Evolutionary conservation across 2,329 filamentous ascomycete genomes (phyloP).

Genomic region (Fusarium mundagurra): DNA sequence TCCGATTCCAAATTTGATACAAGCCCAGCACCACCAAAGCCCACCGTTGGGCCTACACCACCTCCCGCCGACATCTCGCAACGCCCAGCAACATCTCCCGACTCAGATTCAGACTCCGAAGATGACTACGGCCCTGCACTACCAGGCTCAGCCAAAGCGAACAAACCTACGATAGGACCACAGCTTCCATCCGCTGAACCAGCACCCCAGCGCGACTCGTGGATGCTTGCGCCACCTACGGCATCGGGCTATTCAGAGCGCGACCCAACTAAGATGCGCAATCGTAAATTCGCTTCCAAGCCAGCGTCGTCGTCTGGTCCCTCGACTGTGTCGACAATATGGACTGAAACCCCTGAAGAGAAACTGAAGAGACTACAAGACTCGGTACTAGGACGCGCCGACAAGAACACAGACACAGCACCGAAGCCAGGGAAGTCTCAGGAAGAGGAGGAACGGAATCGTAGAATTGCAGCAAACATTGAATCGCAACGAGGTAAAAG

Average conservation of each 20-base stretch:
- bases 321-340: conserved; percentile 71
- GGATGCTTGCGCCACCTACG: conserved; percentile 80
- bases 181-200: conserved; percentile 48
- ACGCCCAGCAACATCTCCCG: conserved; percentile 43
- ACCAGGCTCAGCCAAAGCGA: conserved; percentile 58
- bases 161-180: conserved; percentile 56
- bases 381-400: conserved; percentile 79
- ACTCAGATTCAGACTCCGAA: conserved; percentile 57
- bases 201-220: conserved; percentile 78
- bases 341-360: conserved; percentile 92
- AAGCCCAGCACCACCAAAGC: conserved; percentile 51
- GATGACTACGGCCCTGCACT: conserved; percentile 70
- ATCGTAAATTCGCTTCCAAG: conserved; percentile 82
- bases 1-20: conserved; percentile 50
- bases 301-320: conserved; percentile 50
- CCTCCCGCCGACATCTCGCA: conserved; percentile 44
- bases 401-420: conserved; percentile 52
- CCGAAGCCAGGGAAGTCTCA: conserved; percentile 52
- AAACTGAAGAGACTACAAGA: conserved; percentile 83
- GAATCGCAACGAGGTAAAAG: conserved; percentile 66
- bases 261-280: conserved; percentile 85
- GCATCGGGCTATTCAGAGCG: conserved; percentile 66
- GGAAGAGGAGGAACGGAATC: conserved; percentile 66
- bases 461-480: conserved; percentile 59
- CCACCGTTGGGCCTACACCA: conserved; percentile 47